Percentiles rank a stretch among this genome's conserved stretches.
Evolutionary conservation across 2,329 filamentous ascomycete species (phyloP).

Genomic region (Emmonsiellopsis sp.): DNA sequence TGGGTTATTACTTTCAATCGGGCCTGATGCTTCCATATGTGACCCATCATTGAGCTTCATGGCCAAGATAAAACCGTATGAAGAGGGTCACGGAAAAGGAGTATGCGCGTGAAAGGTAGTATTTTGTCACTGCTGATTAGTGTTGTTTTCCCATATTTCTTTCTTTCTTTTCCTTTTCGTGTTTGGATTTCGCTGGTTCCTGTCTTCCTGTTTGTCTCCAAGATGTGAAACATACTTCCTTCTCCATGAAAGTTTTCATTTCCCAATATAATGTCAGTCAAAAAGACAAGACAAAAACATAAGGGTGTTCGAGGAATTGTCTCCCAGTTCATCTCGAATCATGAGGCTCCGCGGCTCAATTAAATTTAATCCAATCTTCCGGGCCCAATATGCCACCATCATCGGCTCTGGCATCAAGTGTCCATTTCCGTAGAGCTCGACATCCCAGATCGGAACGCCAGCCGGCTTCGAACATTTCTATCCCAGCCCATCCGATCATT

Average conservation of each 20-base stretch:
- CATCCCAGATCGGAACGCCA: slow-evolving; percentile 56
- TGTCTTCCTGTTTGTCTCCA: not conserved
- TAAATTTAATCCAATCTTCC: slow-evolving; percentile 38
- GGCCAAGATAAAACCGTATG: slow-evolving; percentile 1
- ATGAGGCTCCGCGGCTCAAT: slow-evolving; percentile 7
- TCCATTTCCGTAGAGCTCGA: slow-evolving; percentile 60
- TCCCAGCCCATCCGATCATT: slow-evolving; percentile 91
- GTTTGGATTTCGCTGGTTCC: slow-evolving; percentile 6
- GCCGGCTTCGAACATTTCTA: slow-evolving; percentile 83
- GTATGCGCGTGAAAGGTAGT: not conserved
- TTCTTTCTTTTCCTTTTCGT: not conserved
- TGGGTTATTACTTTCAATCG: not conserved
- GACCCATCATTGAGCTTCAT: not conserved
- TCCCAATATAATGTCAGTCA: not conserved
- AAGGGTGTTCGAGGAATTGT: not conserved
- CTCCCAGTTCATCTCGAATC: not conserved
- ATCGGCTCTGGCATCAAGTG: slow-evolving; percentile 53
- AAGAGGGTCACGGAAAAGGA: not conserved
- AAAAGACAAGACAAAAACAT: not conserved
- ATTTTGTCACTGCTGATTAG: not conserved
- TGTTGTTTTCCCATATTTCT: not conserved
- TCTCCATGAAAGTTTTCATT: not conserved
- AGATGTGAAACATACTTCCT: slow-evolving; percentile 14
- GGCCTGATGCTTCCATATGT: not conserved
- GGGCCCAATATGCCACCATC: slow-evolving; percentile 61